phyloP scores from a whole-genome alignment of 2,329 filamentous ascomycete species.

The Clarireedia hainanense region DNA sequence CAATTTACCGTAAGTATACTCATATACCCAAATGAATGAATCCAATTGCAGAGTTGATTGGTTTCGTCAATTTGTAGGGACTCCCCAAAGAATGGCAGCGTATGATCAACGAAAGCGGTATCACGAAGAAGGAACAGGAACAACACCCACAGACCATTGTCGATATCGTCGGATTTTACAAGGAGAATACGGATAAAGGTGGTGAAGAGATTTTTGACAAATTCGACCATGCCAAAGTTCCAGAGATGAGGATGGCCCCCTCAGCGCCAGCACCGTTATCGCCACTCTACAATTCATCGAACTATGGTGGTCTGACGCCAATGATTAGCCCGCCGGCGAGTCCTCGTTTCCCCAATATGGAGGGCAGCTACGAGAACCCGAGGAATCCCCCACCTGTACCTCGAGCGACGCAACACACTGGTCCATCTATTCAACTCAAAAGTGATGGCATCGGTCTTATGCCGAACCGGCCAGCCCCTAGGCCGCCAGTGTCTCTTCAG shows the following conservation, averaged over 20 bases:
- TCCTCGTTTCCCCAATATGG: slow-evolving; percentile 81
- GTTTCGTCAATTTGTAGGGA: slow-evolving; percentile 46
- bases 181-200: slow-evolving; percentile 75
- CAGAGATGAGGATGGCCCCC: slow-evolving; percentile 39
- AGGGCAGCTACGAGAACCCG: slow-evolving; percentile 96
- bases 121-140: slow-evolving; percentile 90
- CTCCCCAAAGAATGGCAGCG: slow-evolving; percentile 97
- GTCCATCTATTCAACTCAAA: slow-evolving; percentile 36
- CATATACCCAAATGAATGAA: background rate
- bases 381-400: slow-evolving; percentile 87
- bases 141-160: slow-evolving; percentile 94
- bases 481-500: slow-evolving; percentile 69
- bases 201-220: slow-evolving; percentile 87
- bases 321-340: slow-evolving; percentile 64
- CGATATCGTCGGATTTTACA: slow-evolving; percentile 94
- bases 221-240: slow-evolving; percentile 75
- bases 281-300: slow-evolving; percentile 43
- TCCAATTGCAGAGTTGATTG: background rate
- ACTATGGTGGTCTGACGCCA: slow-evolving; percentile 45
- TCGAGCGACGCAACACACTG: slow-evolving; percentile 30
- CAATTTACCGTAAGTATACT: slow-evolving; percentile 69
- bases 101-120: slow-evolving; percentile 89
- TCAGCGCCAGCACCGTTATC: slow-evolving; percentile 18
- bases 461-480: slow-evolving; percentile 78
- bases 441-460: slow-evolving; percentile 52